phyloP scores from a whole-genome alignment of 176 grass and related monocot species.

The Eragrostis curvula region DNA sequence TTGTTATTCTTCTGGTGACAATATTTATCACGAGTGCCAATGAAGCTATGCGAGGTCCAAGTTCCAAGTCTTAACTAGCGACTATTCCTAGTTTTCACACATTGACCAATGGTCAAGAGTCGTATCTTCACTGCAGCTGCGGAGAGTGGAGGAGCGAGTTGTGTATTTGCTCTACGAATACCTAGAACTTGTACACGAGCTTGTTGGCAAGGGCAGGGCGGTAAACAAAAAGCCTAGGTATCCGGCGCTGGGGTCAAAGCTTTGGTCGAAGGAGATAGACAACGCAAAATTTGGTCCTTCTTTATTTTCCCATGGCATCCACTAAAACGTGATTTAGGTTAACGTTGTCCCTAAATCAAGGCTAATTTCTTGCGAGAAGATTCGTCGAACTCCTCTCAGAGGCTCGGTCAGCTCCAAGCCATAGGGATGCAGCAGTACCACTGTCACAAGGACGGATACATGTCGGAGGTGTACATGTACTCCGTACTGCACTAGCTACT shows the following conservation, averaged over 20 bases:
- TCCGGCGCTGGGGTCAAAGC: conserved; percentile 11
- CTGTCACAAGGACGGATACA: too few species aligned
- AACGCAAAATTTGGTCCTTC: neutral
- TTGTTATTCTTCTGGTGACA: conserved; percentile 26
- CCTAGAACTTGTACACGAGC: conserved; percentile 9
- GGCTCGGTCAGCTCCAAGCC: too few species aligned
- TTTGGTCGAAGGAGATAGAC: neutral
- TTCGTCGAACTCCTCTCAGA: too few species aligned
- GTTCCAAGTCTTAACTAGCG: conserved; percentile 53
- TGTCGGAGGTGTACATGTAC: too few species aligned
- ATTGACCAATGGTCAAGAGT: conserved; percentile 43
- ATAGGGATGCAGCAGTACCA: too few species aligned
- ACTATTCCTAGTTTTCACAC: conserved; percentile 38
- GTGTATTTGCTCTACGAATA: too few species aligned
- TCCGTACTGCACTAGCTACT: too few species aligned
- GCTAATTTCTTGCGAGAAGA: neutral
- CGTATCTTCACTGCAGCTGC: neutral
- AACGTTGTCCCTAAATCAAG: neutral
- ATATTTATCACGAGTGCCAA: conserved; percentile 36
- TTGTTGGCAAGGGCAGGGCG: neutral
- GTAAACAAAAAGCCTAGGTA: neutral
- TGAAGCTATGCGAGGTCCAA: conserved; percentile 49
- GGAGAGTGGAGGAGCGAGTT: neutral
- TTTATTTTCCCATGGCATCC: neutral
- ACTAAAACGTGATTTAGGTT: neutral